These are phyloP conservation scores for Thelonectria rubi DNA, from an alignment of 2,329 filamentous ascomycete species.

Conservation along the genomic window DNA sequence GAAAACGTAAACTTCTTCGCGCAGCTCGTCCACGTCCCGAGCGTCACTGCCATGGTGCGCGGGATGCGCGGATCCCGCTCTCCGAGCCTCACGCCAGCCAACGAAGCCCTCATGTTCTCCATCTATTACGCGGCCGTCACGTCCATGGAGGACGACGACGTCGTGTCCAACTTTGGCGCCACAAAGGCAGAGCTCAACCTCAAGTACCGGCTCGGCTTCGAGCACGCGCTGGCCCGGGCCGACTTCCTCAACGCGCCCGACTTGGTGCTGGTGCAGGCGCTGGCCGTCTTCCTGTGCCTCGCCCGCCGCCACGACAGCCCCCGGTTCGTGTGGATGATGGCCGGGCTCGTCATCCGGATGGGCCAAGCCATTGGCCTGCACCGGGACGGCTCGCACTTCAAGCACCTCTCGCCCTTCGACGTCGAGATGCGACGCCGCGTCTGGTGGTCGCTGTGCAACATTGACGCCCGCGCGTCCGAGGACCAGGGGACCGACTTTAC, in stretches of 20 bases:
- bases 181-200: slow-evolving; percentile 56
- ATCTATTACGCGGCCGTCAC: slow-evolving; percentile 66
- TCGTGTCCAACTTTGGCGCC: slow-evolving; percentile 58
- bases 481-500: slow-evolving; percentile 64
- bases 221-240: slow-evolving; percentile 69
- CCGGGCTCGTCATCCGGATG: slow-evolving; percentile 67
- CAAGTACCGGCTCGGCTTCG: slow-evolving; percentile 63
- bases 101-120: slow-evolving; percentile 64
- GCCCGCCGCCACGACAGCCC: slow-evolving; percentile 62
- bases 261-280: slow-evolving; percentile 67
- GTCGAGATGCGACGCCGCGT: slow-evolving; percentile 69
- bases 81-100: slow-evolving; percentile 49
- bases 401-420: slow-evolving; percentile 65
- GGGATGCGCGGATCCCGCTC: slow-evolving; percentile 46
- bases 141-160: slow-evolving; percentile 67
- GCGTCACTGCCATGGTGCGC: slow-evolving; percentile 46
- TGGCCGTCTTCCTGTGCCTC: slow-evolving; percentile 66
- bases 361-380: slow-evolving; percentile 64
- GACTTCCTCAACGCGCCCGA: slow-evolving; percentile 69
- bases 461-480: slow-evolving; percentile 69
- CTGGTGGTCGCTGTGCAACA: slow-evolving; percentile 68
- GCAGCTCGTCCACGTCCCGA: slow-evolving; percentile 58
- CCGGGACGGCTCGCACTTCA: slow-evolving; percentile 63
- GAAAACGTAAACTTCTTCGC: slow-evolving; percentile 60
- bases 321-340: slow-evolving; percentile 69